phyloP scores from a whole-genome alignment of 2,329 filamentous ascomycete species.

The Aspergillus floridensis region DNA sequence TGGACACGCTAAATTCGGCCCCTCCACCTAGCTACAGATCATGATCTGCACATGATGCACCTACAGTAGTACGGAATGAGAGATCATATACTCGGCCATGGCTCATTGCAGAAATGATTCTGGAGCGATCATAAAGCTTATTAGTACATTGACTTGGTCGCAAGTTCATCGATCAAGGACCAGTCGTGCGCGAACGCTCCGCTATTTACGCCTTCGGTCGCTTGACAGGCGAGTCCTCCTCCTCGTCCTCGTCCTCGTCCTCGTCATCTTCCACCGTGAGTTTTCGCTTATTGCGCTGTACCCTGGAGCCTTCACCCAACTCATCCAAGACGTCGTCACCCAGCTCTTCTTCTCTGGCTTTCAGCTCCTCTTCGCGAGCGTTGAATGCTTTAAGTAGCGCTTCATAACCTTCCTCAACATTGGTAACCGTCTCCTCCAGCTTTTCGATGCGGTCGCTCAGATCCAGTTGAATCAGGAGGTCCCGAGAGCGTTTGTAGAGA shows the following conservation, averaged over 20 bases:
- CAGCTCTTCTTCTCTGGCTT: slow-evolving; percentile 25
- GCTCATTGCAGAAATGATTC: background rate
- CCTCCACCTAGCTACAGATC: slow-evolving; percentile 23
- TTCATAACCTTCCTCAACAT: slow-evolving; percentile 59
- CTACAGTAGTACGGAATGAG: background rate
- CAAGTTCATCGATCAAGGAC: background rate
- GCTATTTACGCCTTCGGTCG: slow-evolving; percentile 30
- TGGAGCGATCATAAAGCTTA: slow-evolving; percentile 4
- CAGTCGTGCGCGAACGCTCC: slow-evolving; percentile 1
- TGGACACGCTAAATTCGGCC: slow-evolving; percentile 20
- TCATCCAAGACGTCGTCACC: slow-evolving; percentile 20
- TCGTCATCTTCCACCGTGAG: slow-evolving; percentile 33
- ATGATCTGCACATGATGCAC: background rate
- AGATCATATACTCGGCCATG: background rate
- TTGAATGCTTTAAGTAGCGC: slow-evolving; percentile 49
- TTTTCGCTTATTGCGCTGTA: slow-evolving; percentile 31
- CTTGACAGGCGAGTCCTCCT: slow-evolving; percentile 25
- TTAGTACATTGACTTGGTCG: slow-evolving; percentile 9
- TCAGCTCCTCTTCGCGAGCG: slow-evolving; percentile 30
- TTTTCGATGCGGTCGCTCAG: slow-evolving; percentile 56
- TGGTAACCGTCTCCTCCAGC: slow-evolving; percentile 57
- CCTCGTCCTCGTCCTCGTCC: slow-evolving; percentile 22
- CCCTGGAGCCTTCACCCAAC: slow-evolving; percentile 18
- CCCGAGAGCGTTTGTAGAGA: slow-evolving; percentile 59
- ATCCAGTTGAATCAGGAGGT: slow-evolving; percentile 59